Evolutionary conservation across 1,139 yeast species (phyloP).

Genomic region (Taiozyma sp.): DNA sequence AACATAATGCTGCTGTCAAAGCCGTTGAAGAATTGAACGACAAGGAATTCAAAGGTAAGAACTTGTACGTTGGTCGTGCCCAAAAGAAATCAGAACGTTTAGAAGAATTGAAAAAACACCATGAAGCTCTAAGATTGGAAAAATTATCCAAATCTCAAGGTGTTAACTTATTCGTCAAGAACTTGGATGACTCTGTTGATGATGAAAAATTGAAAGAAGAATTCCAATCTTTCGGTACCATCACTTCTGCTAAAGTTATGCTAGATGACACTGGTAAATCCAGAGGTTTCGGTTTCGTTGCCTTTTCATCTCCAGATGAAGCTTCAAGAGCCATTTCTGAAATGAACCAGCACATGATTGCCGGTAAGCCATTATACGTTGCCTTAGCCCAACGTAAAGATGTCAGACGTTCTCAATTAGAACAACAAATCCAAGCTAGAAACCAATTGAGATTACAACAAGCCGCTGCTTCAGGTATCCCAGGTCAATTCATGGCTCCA

Average conservation of each 20-base stretch:
- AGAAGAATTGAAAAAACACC: constrained; percentile 93
- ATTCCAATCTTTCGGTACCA: constrained; percentile 89
- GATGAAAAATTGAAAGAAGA: constrained; percentile 91
- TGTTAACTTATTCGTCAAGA: constrained; percentile 94
- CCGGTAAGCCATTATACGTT: constrained; percentile 96
- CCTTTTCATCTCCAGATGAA: constrained; percentile 97
- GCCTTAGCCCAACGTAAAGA: constrained; percentile 99
- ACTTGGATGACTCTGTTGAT: constrained; percentile 89
- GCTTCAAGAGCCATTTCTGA: constrained; percentile 98
- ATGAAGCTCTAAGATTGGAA: constrained; percentile 91
- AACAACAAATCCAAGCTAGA: constrained; percentile 97
- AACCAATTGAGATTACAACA: constrained; percentile 98
- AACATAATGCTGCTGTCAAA: constrained; percentile 82
- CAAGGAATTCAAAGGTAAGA: constrained; percentile 78
- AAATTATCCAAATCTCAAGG: constrained; percentile 95
- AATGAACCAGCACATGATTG: constrained; percentile 97
- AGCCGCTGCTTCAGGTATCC: constrained; percentile 77
- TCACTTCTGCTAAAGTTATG: constrained; percentile 97
- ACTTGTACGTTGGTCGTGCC: constrained; percentile 95
- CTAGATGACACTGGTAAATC: constrained; percentile 92
- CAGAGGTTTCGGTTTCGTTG: constrained; percentile 97
- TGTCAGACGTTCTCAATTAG: constrained; percentile 94
- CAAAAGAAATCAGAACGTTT: constrained; percentile 98
- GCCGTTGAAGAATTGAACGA: constrained; percentile 94
- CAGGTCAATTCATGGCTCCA: constrained; percentile 95